Conservation (phyloP, 179 eudicot species). For the Dionaea muscipula region DNA sequence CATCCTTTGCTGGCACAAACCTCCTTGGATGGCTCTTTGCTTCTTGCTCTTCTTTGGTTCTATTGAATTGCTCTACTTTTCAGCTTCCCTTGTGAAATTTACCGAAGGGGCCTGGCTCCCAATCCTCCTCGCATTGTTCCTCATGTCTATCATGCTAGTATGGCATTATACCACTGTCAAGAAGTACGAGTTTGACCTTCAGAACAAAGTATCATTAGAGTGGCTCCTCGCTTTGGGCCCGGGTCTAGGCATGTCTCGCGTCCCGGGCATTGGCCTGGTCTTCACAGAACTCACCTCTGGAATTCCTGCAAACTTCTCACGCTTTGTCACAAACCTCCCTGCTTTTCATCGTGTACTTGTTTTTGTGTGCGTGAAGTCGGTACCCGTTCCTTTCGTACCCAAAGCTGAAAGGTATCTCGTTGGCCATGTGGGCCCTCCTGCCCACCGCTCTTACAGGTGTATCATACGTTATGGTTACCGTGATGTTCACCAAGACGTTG, state of each 20-base stretch:
- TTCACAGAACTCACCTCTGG: slow-evolving; percentile 84
- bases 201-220: slow-evolving; percentile 85
- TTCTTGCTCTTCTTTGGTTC: slow-evolving; percentile 83
- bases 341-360: slow-evolving; percentile 75
- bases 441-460: slow-evolving; percentile 77
- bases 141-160: slow-evolving; percentile 70
- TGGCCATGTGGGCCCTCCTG: slow-evolving; percentile 74
- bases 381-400: slow-evolving; percentile 80
- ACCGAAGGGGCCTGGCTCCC: slow-evolving; percentile 93
- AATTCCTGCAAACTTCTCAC: slow-evolving; percentile 81
- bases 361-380: slow-evolving; percentile 76
- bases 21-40: slow-evolving; percentile 57
- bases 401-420: slow-evolving; percentile 66
- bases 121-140: slow-evolving; percentile 71
- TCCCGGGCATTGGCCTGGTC: slow-evolving; percentile 82
- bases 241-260: slow-evolving; percentile 70
- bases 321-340: slow-evolving; percentile 84
- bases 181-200: slow-evolving; percentile 81
- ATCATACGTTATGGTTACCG: slow-evolving; percentile 87
- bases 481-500: slow-evolving; percentile 82
- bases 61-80: slow-evolving; percentile 73
- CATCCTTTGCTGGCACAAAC: slow-evolving; percentile 79
- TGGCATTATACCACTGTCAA: slow-evolving; percentile 85
- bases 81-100: slow-evolving; percentile 82
- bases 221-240: slow-evolving; percentile 84